These are phyloP conservation scores for Meyerozyma smithsonii DNA, from an alignment of 1,139 yeast species.

Conservation along the genomic window DNA sequence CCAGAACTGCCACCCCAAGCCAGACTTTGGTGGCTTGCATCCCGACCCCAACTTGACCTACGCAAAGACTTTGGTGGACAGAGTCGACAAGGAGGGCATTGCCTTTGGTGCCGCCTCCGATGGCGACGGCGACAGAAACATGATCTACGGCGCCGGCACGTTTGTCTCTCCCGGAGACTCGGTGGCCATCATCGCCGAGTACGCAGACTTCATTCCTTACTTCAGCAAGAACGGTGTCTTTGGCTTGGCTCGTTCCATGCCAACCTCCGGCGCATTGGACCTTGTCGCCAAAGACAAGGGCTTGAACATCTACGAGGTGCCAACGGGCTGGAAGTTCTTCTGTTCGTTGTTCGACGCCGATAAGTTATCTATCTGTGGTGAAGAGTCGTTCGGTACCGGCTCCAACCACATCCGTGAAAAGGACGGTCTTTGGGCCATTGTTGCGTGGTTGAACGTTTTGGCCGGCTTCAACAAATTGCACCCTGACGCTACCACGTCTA, in stretches of 20 bases:
- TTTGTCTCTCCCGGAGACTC: conserved; percentile 99
- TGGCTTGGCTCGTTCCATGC: conserved; percentile 98
- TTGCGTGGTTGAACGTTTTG: conserved; percentile 94
- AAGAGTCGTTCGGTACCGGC: conserved; percentile 97
- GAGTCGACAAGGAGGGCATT: conserved; percentile 73
- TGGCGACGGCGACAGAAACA: conserved; percentile 98
- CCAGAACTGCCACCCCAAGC: conserved; percentile 74
- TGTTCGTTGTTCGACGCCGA: conserved; percentile 91
- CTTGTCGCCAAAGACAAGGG: conserved; percentile 79
- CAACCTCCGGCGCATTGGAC: conserved; percentile 93
- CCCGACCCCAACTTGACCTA: conserved; percentile 98
- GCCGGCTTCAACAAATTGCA: conserved; percentile 68
- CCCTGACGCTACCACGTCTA: conserved; percentile 55
- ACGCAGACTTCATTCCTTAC: conserved; percentile 84
- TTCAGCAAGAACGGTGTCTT: conserved; percentile 80
- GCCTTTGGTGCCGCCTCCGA: conserved; percentile 98
- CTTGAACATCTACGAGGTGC: conserved; percentile 83
- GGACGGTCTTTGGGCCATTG: conserved; percentile 96
- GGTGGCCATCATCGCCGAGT: conserved; percentile 95
- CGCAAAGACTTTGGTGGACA: conserved; percentile 80
- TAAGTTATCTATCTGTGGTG: conserved; percentile 94
- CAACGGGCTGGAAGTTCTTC: conserved; percentile 99
- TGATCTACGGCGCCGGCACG: conserved; percentile 95
- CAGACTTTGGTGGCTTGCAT: conserved; percentile 96
- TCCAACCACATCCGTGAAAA: conserved; percentile 96